Conservation (phyloP, 73 alveolate species). For the Effrenium voratum region DNA sequence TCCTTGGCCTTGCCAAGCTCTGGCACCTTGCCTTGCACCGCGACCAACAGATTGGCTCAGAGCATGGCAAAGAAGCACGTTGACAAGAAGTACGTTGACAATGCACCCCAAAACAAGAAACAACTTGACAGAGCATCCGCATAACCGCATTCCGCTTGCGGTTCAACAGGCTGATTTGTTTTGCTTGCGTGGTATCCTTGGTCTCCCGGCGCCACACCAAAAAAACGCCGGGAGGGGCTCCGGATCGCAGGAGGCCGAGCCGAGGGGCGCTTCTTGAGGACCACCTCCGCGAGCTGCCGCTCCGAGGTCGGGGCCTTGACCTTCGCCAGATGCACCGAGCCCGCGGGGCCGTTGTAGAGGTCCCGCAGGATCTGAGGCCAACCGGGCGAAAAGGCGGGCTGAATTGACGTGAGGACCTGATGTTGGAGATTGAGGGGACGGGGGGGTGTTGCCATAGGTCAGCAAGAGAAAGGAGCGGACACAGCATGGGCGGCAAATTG, state of each 20-base stretch:
- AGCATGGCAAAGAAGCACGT: not conserved
- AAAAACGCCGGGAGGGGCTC: not conserved
- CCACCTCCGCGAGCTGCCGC: slow-evolving; percentile 28
- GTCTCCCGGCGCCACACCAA: not conserved
- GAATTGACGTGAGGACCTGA: not conserved
- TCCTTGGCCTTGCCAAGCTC: slow-evolving; percentile 93
- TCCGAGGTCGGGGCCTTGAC: slow-evolving; percentile 71
- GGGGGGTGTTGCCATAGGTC: not conserved
- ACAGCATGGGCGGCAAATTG: not conserved
- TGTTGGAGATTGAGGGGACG: not conserved
- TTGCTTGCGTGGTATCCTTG: not conserved
- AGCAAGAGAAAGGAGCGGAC: not conserved
- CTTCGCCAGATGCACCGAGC: slow-evolving; percentile 91
- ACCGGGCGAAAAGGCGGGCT: not conserved
- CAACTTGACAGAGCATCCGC: no score
- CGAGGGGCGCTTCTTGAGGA: slow-evolving; percentile 48
- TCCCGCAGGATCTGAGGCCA: slow-evolving; percentile 46
- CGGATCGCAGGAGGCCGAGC: not conserved
- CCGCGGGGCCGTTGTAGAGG: slow-evolving; percentile 71
- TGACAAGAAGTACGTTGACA: no score
- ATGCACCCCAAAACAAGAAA: no score
- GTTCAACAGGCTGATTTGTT: not conserved
- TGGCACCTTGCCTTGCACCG: slow-evolving; percentile 58
- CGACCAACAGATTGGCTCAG: not conserved
- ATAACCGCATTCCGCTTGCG: not conserved